Base-by-base conservation (phyloP, 169 alveolate genomes). In the Fabrea salina region DNA sequence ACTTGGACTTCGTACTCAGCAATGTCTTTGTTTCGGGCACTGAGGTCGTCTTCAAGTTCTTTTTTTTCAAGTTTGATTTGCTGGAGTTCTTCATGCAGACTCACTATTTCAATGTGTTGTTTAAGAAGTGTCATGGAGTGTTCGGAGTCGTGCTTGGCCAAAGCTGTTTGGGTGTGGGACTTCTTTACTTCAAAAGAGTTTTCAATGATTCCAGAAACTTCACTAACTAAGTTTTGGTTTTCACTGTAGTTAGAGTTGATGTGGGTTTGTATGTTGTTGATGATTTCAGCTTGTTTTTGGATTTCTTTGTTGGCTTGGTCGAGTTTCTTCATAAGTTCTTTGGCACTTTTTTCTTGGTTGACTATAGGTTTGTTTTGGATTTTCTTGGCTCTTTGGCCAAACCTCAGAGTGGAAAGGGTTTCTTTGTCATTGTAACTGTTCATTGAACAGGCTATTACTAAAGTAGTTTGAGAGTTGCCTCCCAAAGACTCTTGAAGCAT, bases 391-490 rank as follows among this genome's bases (percentile, higher is more conserved):
- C 97, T 81, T 61, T 82, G 82, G 1, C 96, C 95, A 83, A 93
- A 93, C 64, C 94, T 80, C 47, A 93, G 71, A n/a, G 97, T 91
- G 19, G 91, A 79, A n/a, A 91, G 39, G 2, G 96, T 91, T 86
- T 93, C 97, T 58, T 86, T 79, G 53, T 87, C 94, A 83, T 86
- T 89, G 68, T 91, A 89, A 33, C 89, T 82, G 61, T 89, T 80
- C 70, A 91, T 82, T 5, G 95, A 89, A 64, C 93, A 87, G 67
- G 92, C 89, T 3, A 90, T 89, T 3, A 93, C 90, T 37, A 93
- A 66, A 70, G 93, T 85, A 7, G 97, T 93, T 78, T 86, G 76
- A n/a, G 91, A 89, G 77, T 93, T 93, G 13, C 96, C 97, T 47
- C 97, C 97, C 25, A 91, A 53, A n/a, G 94, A 84, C 68, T 93